Base-by-base conservation (phyloP, 495 filamentous ascomycete species). In the Lasiosphaeris hirsuta region DNA sequence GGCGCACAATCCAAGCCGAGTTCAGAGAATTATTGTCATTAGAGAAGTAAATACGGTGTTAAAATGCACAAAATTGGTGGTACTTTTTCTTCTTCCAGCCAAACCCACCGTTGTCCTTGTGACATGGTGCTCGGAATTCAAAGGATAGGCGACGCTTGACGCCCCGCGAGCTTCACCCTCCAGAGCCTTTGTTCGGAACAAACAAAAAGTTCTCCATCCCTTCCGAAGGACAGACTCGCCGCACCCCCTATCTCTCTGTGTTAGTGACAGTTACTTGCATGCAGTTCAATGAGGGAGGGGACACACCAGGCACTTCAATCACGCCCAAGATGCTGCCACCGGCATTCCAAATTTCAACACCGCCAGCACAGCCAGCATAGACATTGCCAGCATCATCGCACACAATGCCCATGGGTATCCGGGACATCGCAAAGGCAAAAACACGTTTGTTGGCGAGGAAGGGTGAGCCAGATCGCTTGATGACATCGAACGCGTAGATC, bases 361-460 rank as follows among this genome's bases (percentile, higher is more conserved):
- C 79, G 51, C 78, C 79, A 0, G 66, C 74, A 45, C 76, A 80
- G 0, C 74, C 77, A 59, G 73, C 73, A 37, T 75, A 79, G 0
- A 81, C 76, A 52, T 78, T 78, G 0, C 75, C 76, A 0, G 56
- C 39, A 4, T 60, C 44, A 44, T 81, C 77, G 37, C 74, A 79
- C 45, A 68, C 68, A 46, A 83, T 72, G 4, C 59, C 63, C 52
- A 74, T 72, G 0, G 82, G 80, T 0, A 75, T 74, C 0, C 79
- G 76, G 0, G 47, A 56, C 42, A 76, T 71, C 1, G 72, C 71
- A 53, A 76, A 77, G 0, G 80, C 75, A 61, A 84, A 84, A 0
- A 83, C 60, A 0, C 79, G 75, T 14, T 72, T 72, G 51, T 82
- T 81, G 0, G 60, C 69, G 5, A 84, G 68, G 46, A 79, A 78